Evolutionary conservation across 371 early-diverging fungal species (phyloP), one percentile per base, ranked within the genome.

Genomic region (Mortierella sp.): DNA sequence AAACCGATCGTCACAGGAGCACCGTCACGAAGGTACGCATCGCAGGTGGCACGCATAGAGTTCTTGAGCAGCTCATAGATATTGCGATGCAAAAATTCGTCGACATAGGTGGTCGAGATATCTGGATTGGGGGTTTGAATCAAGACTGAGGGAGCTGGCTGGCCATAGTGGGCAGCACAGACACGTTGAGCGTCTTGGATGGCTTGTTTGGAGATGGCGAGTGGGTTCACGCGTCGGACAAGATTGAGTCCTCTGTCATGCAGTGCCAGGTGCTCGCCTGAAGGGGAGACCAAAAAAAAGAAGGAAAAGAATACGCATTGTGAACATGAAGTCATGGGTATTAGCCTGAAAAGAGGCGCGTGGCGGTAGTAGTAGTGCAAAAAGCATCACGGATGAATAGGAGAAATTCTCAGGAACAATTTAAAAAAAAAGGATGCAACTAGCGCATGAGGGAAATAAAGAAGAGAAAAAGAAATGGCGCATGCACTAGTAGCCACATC

Each of bases 241-340:
- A 92, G 91, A 73, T 92, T 90, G 71, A 90, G 85, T 38, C 88
- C 84, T 50, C 91, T 87, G 73, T 90, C 90, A 76, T 90, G 90
- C 80, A 94, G 89, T 13, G 92, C 90, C 52, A 95, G 77, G 72
- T 94, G 94, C 88, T 95, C 94, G 84, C 91, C 91, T 77, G 93
- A 89, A 71, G 52, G 52, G 44, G 19, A 14, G 28, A 52, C 2
- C 38, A 24, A 13, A 11, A 65, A 42, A 55, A 19, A 45, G 19
- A 71, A 21, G 55, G 10, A 11, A 10, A 14, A 28, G 38, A 1
- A 24, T n/a, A n/a, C n/a, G 26, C 44, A 76, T 13, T 26, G 34
- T 26, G 54, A 72, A 63, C 52, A 19, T 58, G 31, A 48, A 52
- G 26, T 70, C n/a, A 52, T 45, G 42, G 24, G 31, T 38, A 65